Evolutionary conservation across 768 basidiomycete genomes (phyloP).

Genomic region (Leccinum truebloodii): DNA sequence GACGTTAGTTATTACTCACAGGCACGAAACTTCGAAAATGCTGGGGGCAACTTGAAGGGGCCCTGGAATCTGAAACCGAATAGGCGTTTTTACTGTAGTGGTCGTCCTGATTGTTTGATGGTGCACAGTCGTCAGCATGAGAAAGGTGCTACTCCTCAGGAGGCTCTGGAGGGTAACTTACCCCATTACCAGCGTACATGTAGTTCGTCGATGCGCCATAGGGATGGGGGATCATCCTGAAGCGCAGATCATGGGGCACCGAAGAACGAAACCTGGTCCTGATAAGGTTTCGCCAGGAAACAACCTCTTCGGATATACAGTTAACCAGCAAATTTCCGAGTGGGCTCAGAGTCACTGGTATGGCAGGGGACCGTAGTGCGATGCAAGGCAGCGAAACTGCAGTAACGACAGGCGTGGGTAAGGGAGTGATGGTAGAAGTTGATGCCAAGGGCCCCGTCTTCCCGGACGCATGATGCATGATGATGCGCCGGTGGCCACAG

Average conservation of each 20-base stretch:
- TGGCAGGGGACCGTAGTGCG: neutral
- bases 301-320: neutral
- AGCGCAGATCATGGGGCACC: slow-evolving; percentile 20
- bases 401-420: slow-evolving; percentile 6
- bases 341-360: neutral
- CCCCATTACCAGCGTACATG: slow-evolving; percentile 27
- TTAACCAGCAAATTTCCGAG: slow-evolving; percentile 6
- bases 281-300: slow-evolving; percentile 1
- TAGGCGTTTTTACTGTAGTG: neutral
- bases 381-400: neutral
- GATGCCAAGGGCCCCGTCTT: neutral
- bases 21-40: slow-evolving; percentile 30
- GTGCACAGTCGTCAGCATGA: neutral
- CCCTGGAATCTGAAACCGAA: neutral
- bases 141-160: neutral
- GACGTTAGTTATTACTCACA: slow-evolving; percentile 12
- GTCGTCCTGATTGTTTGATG: slow-evolving; percentile 14
- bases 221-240: slow-evolving; percentile 33
- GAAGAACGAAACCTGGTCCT: slow-evolving; percentile 3
- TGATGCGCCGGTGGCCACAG: neutral
- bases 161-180: slow-evolving; percentile 5
- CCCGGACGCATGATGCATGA: neutral
- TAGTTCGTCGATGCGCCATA: slow-evolving; percentile 31
- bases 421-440: neutral
- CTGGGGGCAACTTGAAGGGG: slow-evolving; percentile 16